phyloP scores from a whole-genome alignment of 129 eudicot genomes.

The Apium graveolens region DNA sequence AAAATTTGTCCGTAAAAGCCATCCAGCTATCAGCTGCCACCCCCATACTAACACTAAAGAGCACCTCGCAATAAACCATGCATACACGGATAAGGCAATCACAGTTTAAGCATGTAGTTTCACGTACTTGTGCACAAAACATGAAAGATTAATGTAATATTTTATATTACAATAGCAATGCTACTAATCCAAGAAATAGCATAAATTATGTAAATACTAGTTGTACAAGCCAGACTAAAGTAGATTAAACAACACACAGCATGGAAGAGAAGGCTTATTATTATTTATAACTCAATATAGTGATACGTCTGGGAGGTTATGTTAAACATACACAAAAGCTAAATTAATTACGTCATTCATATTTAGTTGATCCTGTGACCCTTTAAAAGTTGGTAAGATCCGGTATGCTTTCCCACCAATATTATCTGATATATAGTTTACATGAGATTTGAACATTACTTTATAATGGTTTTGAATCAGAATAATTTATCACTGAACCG shows the following conservation, averaged over 20 bases:
- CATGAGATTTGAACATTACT: background rate
- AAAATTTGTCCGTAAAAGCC: slow-evolving; percentile 52
- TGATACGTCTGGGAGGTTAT: background rate
- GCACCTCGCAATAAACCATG: background rate
- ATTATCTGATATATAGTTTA: too few species aligned
- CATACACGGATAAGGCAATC: background rate
- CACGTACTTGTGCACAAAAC: background rate
- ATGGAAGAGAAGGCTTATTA: background rate
- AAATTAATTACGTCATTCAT: background rate
- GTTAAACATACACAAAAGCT: background rate
- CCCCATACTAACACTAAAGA: slow-evolving; percentile 48
- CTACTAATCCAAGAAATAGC: background rate
- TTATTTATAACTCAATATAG: background rate
- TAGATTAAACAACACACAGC: background rate
- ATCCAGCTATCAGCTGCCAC: slow-evolving; percentile 70
- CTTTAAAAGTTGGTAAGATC: background rate
- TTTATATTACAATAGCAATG: background rate
- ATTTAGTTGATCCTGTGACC: background rate
- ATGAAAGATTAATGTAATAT: too few species aligned
- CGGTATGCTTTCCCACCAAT: background rate
- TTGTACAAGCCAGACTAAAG: background rate
- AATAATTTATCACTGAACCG: background rate
- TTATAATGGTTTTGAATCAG: background rate
- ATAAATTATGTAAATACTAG: background rate
- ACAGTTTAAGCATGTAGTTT: background rate